A percentile compares a stretch with the other conserved stretches of the same genome.
Evolutionary conservation across 2,329 filamentous ascomycete species (phyloP).

Genomic region (Periconia sp.): DNA sequence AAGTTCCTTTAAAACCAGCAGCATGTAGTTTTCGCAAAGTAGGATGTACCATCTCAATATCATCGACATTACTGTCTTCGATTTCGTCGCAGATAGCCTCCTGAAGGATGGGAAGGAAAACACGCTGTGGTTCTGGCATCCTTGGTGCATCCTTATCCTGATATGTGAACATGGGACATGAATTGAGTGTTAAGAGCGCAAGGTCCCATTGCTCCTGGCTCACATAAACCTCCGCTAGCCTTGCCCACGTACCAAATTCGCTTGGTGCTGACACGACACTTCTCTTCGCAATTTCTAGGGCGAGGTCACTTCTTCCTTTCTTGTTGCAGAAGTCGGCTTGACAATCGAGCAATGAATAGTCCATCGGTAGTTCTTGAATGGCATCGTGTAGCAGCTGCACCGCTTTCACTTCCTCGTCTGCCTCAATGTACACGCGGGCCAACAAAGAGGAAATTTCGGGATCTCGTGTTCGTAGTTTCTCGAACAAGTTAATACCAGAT

Average conservation of each 20-base stretch:
- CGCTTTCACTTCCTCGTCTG: constrained; percentile 95
- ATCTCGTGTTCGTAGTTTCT: constrained; percentile 88
- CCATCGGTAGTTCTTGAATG: constrained; percentile 91
- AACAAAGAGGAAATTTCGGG: constrained; percentile 92
- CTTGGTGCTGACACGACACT: constrained; percentile 94
- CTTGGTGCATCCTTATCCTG: constrained; percentile 95
- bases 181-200: constrained; percentile 91
- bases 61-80: constrained; percentile 80
- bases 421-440: constrained; percentile 88
- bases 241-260: constrained; percentile 96
- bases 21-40: constrained; percentile 84
- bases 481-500: constrained; percentile 95
- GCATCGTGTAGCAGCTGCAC: constrained; percentile 85
- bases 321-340: constrained; percentile 89
- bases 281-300: constrained; percentile 88
- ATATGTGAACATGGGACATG: constrained; percentile 99
- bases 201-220: constrained; percentile 95
- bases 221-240: constrained; percentile 90
- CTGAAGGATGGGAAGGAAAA: constrained; percentile 81
- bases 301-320: constrained; percentile 85
- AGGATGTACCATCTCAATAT: constrained; percentile 82
- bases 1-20: constrained; percentile 89
- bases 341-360: constrained; percentile 93
- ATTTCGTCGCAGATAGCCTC: constrained; percentile 95
- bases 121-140: constrained; percentile 89